Base-by-base conservation (phyloP, 257 asterid species). In the Solanum virginianum region DNA sequence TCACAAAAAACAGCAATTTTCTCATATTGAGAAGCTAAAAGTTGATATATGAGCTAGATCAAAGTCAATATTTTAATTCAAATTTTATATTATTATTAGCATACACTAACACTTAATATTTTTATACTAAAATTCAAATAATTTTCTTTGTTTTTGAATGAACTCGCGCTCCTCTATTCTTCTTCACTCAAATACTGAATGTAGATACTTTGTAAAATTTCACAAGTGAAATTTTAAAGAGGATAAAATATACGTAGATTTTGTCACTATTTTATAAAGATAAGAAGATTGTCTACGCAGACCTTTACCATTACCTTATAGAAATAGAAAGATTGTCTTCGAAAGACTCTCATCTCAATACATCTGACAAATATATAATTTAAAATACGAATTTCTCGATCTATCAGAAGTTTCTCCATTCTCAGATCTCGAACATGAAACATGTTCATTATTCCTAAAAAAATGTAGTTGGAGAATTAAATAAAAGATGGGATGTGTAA, bases 291-390 rank as follows among this genome's bases (percentile, higher is more conserved):
- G 6, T 4, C 0, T 36, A 3, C 4, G 0, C 0, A 36, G 2
- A 36, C 7, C 0, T 36, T 36, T 36, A 36, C 0, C 41, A 36
- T 6, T 36, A 5, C 1, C 7, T 36, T 36, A 36, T 36, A 36
- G 0, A 36, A 1, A 5, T 36, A 36, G 7, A 36, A 5, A 36
- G 0, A 5, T 36, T 36, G 0, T 36, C 0, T 36, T 0, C 1
- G 0, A 36, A 36, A 36, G 7, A 36, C 6, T 0, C 6, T 36
- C 1, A 36, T 36, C 2, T 16, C 17, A 0, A 16, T 0, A 1
- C 4, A 9, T 16, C 20, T 36, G 4, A 16, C 26, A 36, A 68
- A 68, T 0, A 1, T 68, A 68, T 68, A 1, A 36, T 4, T 8
- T 8, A 36, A 16, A 2, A 68, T 0, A 68, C 1, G 0, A 68